Percentiles rank a stretch among this genome's conserved stretches.
These are phyloP conservation scores for Diaporthe humulicola DNA, from an alignment of 2,329 filamentous ascomycete genomes.

Conservation along the genomic window DNA sequence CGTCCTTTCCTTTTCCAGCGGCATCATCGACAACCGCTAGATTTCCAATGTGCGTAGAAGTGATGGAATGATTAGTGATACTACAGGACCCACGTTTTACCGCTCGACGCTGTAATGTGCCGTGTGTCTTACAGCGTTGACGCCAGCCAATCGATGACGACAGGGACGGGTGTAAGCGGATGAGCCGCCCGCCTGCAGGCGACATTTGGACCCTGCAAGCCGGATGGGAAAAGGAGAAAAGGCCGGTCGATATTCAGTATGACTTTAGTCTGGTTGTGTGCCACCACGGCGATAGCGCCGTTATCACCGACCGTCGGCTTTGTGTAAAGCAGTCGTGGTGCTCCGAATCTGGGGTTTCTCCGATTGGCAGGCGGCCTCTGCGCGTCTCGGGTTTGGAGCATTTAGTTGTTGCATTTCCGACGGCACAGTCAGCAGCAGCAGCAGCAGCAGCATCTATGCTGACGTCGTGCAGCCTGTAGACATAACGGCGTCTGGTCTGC, in stretches of 20 bases:
- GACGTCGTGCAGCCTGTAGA: neutral
- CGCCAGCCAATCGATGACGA: constrained; percentile 6
- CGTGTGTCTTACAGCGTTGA: neutral
- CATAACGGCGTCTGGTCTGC: neutral
- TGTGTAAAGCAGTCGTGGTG: neutral
- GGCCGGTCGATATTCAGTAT: neutral
- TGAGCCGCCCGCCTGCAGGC: constrained; percentile 11
- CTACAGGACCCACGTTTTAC: neutral
- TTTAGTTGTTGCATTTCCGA: neutral
- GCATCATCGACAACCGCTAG: neutral
- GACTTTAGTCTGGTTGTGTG: neutral
- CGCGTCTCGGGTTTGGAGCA: neutral
- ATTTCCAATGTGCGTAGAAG: neutral
- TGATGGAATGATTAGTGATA: constrained; percentile 21
- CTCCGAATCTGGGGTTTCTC: neutral
- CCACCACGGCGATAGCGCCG: neutral
- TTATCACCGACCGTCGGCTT: neutral
- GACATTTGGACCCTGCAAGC: neutral
- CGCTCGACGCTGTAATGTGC: neutral
- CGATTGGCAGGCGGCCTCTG: neutral
- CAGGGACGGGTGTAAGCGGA: constrained; percentile 7
- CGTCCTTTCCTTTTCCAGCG: neutral
- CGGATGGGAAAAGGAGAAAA: too few species aligned
- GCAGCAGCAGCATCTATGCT: neutral
- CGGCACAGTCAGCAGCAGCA: neutral